A percentile compares a stretch with the other conserved stretches of the same genome.
Evolutionary conservation across 2,329 filamentous ascomycete genomes (phyloP).

Genomic region (Neobulgaria alba): DNA sequence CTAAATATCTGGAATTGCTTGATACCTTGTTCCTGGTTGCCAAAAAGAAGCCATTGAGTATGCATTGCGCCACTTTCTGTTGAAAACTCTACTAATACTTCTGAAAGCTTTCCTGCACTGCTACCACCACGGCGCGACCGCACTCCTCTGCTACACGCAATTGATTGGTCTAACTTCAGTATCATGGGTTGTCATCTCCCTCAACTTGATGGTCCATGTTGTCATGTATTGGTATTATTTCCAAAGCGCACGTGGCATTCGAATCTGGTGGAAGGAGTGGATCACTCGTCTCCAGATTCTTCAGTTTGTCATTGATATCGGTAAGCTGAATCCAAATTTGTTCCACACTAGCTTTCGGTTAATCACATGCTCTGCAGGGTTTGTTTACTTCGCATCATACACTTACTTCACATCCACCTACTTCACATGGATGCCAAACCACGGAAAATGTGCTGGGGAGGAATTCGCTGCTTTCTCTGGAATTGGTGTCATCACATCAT

Average conservation of each 20-base stretch:
- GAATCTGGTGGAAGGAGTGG: slow-evolving; percentile 25
- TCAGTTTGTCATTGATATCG: slow-evolving; percentile 25
- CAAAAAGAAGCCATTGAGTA: slow-evolving; percentile 27
- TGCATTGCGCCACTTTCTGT: neutral
- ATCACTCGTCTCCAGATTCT: slow-evolving; percentile 25
- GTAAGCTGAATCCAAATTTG: neutral
- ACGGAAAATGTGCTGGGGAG: slow-evolving; percentile 22
- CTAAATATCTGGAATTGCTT: slow-evolving; percentile 25
- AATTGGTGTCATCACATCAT: slow-evolving; percentile 19
- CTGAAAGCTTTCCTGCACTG: slow-evolving; percentile 22
- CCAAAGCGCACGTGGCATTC: slow-evolving; percentile 23
- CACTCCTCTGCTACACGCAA: slow-evolving; percentile 24
- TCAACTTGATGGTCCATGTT: slow-evolving; percentile 25
- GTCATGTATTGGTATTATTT: slow-evolving; percentile 29
- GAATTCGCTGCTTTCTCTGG: slow-evolving; percentile 21
- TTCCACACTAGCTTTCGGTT: neutral
- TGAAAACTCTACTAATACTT: slow-evolving; percentile 1
- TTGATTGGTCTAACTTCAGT: slow-evolving; percentile 22
- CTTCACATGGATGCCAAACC: slow-evolving; percentile 16
- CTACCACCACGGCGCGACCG: slow-evolving; percentile 26
- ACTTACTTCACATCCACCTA: slow-evolving; percentile 21
- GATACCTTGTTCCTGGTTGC: slow-evolving; percentile 25
- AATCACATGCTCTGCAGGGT: slow-evolving; percentile 9
- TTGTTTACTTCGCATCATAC: slow-evolving; percentile 24
- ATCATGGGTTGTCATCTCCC: slow-evolving; percentile 25